phyloP scores from a whole-genome alignment of 2,329 filamentous ascomycete species.

The Madurella fahalii region DNA sequence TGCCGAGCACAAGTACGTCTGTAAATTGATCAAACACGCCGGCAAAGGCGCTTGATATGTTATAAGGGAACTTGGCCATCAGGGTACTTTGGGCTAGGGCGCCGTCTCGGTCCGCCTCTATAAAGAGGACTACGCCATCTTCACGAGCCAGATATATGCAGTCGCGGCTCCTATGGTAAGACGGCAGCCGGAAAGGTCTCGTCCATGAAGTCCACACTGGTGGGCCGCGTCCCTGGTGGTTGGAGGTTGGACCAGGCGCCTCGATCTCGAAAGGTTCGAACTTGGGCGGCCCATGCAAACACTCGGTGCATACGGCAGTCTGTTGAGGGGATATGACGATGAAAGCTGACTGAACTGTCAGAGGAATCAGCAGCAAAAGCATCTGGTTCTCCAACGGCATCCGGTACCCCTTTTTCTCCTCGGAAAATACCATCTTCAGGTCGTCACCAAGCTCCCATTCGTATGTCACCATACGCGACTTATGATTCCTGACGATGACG shows the following conservation, averaged over 20 bases:
- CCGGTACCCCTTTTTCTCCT: conserved; percentile 47
- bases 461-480: conserved; percentile 52
- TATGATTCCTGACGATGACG: conserved; percentile 47
- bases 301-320: conserved; percentile 53
- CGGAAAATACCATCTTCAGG: conserved; percentile 41
- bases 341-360: conserved; percentile 67
- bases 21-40: conserved; percentile 63
- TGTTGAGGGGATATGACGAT: conserved; percentile 60
- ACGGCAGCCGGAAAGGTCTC: conserved; percentile 63
- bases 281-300: conserved; percentile 47
- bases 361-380: conserved; percentile 67
- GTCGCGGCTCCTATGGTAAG: conserved; percentile 63
- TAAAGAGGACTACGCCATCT: conserved; percentile 73
- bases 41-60: conserved; percentile 78
- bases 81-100: conserved; percentile 52
- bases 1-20: conserved; percentile 76
- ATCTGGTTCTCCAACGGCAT: conserved; percentile 52
- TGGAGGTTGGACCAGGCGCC: conserved; percentile 38
- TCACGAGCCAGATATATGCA: conserved; percentile 83
- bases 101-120: conserved; percentile 61
- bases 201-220: conserved; percentile 84
- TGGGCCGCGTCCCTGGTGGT: conserved; percentile 42
- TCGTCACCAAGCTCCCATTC: conserved; percentile 56
- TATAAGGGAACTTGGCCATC: conserved; percentile 65
- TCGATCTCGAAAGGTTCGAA: conserved; percentile 44